These are phyloP conservation scores for Eruca vesicaria DNA, from an alignment of 441 rosid species.

Conservation along the genomic window DNA sequence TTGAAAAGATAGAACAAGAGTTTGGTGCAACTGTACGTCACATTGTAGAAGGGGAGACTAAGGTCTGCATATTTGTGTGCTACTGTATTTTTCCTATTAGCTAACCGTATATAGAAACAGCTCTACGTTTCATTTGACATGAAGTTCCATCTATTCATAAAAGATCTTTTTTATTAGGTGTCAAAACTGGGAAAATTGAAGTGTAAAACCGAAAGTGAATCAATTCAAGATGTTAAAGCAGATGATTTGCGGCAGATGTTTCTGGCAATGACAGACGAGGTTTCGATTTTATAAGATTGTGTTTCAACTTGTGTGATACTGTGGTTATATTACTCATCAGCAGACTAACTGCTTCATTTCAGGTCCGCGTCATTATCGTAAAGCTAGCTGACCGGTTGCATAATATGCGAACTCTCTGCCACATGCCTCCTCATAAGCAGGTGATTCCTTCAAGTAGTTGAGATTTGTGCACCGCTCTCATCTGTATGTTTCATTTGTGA, in stretches of 20 bases:
- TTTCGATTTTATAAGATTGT: slow-evolving; percentile 21
- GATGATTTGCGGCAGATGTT: slow-evolving; percentile 99
- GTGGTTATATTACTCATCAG: slow-evolving; percentile 3
- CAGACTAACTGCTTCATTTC: slow-evolving; percentile 32
- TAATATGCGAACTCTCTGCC: slow-evolving; percentile 95
- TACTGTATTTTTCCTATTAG: background rate
- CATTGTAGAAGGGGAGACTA: slow-evolving; percentile 99
- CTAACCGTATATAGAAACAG: background rate
- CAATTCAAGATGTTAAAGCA: slow-evolving; percentile 95
- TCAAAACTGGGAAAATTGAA: slow-evolving; percentile 93
- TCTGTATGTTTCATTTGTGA: slow-evolving; percentile 22
- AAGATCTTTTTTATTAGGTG: slow-evolving; percentile 51
- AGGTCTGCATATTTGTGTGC: slow-evolving; percentile 52
- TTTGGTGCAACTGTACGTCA: slow-evolving; percentile 86
- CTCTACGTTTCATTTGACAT: background rate
- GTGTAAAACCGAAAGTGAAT: slow-evolving; percentile 65
- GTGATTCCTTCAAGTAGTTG: slow-evolving; percentile 39
- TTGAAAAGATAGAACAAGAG: slow-evolving; percentile 90
- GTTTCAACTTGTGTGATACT: slow-evolving; percentile 19
- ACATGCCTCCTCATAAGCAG: slow-evolving; percentile 98
- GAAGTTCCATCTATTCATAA: slow-evolving; percentile 5
- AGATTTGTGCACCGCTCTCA: slow-evolving; percentile 9
- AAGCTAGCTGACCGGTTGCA: slow-evolving; percentile 97
- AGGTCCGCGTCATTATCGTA: slow-evolving; percentile 99
- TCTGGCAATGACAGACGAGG: slow-evolving; percentile 98